These are phyloP conservation scores for Calocybe indica DNA, from an alignment of 768 basidiomycete genomes.

Conservation along the genomic window DNA sequence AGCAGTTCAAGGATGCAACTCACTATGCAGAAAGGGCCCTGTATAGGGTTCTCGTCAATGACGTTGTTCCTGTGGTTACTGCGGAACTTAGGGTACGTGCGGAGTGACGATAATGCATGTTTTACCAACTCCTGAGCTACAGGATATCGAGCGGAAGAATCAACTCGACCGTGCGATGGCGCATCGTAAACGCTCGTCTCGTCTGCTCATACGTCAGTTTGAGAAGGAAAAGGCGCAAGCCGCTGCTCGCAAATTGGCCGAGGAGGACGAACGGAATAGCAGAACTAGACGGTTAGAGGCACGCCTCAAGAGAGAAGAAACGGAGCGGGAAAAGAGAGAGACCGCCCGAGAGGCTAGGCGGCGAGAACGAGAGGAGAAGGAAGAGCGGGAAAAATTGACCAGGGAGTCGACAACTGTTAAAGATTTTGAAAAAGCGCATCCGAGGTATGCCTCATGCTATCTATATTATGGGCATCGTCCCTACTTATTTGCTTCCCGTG, in stretches of 20 bases:
- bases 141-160: conserved; percentile 61
- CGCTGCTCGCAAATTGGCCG: conserved; percentile 51
- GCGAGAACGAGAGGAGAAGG: conserved; percentile 42
- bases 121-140: conserved; percentile 6
- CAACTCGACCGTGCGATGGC: conserved; percentile 69
- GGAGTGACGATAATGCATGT: background rate
- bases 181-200: conserved; percentile 87
- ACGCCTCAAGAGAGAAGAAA: conserved; percentile 52
- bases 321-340: conserved; percentile 48
- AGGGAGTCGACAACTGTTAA: conserved; percentile 11
- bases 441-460: background rate
- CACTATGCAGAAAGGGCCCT: conserved; percentile 81
- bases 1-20: conserved; percentile 68
- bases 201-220: conserved; percentile 75
- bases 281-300: conserved; percentile 56
- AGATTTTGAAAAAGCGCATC: conserved; percentile 6
- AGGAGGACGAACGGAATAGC: conserved; percentile 63
- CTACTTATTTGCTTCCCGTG: background rate
- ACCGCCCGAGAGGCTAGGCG: conserved; percentile 50
- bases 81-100: conserved; percentile 56
- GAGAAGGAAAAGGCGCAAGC: conserved; percentile 71
- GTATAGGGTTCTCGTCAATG: conserved; percentile 57
- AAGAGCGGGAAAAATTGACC: conserved; percentile 22
- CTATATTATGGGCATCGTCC: background rate
- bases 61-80: conserved; percentile 67